Evolutionary conservation across 164 flowering plant genomes (phyloP), one percentile per base, ranked within the genome.

Genomic region (Piper longum): DNA sequence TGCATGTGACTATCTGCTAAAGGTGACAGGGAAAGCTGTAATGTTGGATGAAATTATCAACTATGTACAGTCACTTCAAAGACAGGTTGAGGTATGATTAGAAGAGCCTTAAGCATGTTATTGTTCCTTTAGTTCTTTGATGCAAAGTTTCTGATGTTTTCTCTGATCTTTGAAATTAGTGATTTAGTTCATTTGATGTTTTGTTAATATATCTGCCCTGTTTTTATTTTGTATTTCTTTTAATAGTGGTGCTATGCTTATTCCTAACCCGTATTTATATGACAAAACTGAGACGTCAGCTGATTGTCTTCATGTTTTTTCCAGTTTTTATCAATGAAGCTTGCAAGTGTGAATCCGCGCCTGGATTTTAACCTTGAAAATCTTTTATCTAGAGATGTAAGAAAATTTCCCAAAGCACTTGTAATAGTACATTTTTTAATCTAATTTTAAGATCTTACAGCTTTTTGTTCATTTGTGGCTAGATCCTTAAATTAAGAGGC

Each of bases 1-100:
- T 16, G 2, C 8, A 14, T 66, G 43, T 48, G 44, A 11, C 11
- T 64, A 48, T 65, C 39, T 39, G 4, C 7, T 63, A 14, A 75
- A 95, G 99, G 97, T 91, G 55, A 91, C 97, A 0, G 97, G 97
- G 45, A 91, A 95, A 83, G 97, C 99, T 44, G 93, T 91, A 63
- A 95, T 95, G 99, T 82, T 95, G 1, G 99, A 95, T 74, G 97
- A 91, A 75, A 95, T 95, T 66, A 95, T 91, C 61, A 95, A 88
- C 77, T 95, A 95, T 77, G 97, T 95, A 14, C 99, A 91, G 67
- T 95, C 97, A 41, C 75, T 95, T 63, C 97, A 95, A 74, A 81
- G 91, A 12, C 97, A 95, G 69, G 96, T 91, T 70, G 99, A 95
- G 97, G 99, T 91, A 77, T 65, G 70, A 41, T 13, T 26, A 36